These are phyloP conservation scores for Barnettozyma sp. DNA, from an alignment of 805 yeast genomes.

Conservation along the genomic window DNA sequence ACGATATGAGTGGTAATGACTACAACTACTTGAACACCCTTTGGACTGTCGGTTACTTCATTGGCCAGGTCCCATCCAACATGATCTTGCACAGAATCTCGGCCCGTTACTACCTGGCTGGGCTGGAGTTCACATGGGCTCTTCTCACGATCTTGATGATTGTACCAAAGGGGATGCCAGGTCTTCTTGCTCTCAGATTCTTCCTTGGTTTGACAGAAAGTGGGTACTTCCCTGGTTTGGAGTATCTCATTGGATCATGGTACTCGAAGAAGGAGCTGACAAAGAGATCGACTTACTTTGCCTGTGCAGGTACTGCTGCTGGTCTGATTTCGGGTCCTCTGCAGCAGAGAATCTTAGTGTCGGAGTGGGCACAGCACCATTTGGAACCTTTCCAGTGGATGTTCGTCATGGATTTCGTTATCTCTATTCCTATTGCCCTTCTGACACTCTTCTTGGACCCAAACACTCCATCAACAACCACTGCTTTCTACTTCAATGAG, in stretches of 20 bases:
- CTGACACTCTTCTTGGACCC: conserved; percentile 40
- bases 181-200: conserved; percentile 31
- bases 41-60: conserved; percentile 44
- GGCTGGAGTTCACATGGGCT: conserved; percentile 40
- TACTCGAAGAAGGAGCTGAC: conserved; percentile 30
- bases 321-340: conserved; percentile 33
- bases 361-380: conserved; percentile 18
- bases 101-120: conserved; percentile 38
- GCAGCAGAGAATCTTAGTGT: conserved; percentile 28
- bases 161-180: conserved; percentile 23
- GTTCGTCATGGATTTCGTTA: conserved; percentile 40
- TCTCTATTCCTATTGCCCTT: conserved; percentile 36
- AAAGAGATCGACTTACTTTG: conserved; percentile 31
- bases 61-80: conserved; percentile 43
- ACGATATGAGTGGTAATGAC: conserved; percentile 35
- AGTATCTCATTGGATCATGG: conserved; percentile 35
- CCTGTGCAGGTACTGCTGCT: conserved; percentile 31
- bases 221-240: conserved; percentile 45
- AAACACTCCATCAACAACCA: conserved; percentile 39
- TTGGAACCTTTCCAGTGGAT: conserved; percentile 39
- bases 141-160: conserved; percentile 31
- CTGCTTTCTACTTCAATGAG: conserved; percentile 36
- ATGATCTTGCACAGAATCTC: conserved; percentile 34
- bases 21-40: conserved; percentile 37
- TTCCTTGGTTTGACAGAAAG: conserved; percentile 38